These are phyloP conservation scores for Fraxinus ornus DNA, from an alignment of 305 asterid genomes.

Conservation along the genomic window DNA sequence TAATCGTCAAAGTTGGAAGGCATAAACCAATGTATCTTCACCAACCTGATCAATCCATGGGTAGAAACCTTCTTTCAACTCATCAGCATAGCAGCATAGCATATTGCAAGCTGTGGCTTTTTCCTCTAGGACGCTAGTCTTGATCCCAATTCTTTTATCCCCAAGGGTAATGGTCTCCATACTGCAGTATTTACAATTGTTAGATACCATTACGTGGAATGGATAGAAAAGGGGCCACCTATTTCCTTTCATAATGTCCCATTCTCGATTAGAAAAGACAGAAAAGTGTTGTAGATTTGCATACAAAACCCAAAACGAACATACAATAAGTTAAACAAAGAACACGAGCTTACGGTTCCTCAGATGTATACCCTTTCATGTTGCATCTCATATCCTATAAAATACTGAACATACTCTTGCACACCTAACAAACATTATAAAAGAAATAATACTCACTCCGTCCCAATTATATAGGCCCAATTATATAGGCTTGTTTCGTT, in stretches of 20 bases:
- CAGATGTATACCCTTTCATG: not conserved
- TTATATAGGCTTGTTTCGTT: no score
- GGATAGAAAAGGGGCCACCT: not conserved
- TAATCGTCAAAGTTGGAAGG: slow-evolving; percentile 1
- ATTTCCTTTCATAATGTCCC: not conserved
- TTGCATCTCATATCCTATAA: not conserved
- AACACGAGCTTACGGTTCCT: not conserved
- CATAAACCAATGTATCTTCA: slow-evolving; percentile 16
- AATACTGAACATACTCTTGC: not conserved
- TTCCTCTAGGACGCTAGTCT: slow-evolving; percentile 94
- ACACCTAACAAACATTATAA: not conserved
- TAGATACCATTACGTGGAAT: not conserved
- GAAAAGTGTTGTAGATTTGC: not conserved
- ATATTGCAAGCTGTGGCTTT: slow-evolving; percentile 99
- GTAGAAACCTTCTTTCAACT: slow-evolving; percentile 90
- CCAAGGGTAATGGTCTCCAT: slow-evolving; percentile 96
- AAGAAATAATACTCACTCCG: not conserved
- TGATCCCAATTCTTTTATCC: slow-evolving; percentile 93
- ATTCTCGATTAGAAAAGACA: not conserved
- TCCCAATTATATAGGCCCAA: no score
- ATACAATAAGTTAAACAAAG: not conserved
- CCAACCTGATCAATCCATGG: slow-evolving; percentile 99
- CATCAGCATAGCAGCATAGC: slow-evolving; percentile 98
- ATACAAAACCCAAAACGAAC: not conserved
- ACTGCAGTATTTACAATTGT: slow-evolving; percentile 46